Evolutionary conservation across 129 eudicot species (phyloP).

Genomic region (Escallonia rubra): DNA sequence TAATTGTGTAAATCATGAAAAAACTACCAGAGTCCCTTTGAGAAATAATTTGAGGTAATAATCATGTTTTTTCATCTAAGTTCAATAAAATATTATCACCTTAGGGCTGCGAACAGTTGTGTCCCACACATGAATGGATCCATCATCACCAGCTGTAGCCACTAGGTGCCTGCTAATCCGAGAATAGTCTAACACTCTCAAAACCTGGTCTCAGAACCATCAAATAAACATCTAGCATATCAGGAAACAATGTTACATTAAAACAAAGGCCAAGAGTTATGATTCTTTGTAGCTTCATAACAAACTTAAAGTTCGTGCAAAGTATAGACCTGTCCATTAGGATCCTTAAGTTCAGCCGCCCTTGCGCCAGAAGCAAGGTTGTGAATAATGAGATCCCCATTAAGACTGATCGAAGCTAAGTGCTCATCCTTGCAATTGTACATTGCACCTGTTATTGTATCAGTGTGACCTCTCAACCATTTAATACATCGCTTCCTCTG

Average conservation of each 20-base stretch:
- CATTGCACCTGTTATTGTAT: conserved; percentile 73
- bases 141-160: conserved; percentile 99
- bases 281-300: conserved; percentile 15
- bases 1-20: conserved; percentile 1
- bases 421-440: conserved; percentile 97
- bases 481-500: conserved; percentile 90
- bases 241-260: conserved; percentile 24
- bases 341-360: conserved; percentile 90
- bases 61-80: no score
- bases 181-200: conserved; percentile 97
- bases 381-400: conserved; percentile 83
- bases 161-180: conserved; percentile 94
- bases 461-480: conserved; percentile 96
- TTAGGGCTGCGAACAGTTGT: conserved; percentile 92
- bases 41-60: no score
- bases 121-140: conserved; percentile 95
- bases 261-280: conserved; percentile 27
- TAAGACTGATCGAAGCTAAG: conserved; percentile 86
- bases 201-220: conserved; percentile 70
- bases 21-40: background rate
- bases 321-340: conserved; percentile 70
- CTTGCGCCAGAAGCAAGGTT: conserved; percentile 88
- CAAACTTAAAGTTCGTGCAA: conserved; percentile 15
- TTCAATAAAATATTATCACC: conserved; percentile 28
- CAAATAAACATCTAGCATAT: conserved; percentile 47